Percentiles rank a stretch among this genome's conserved stretches.
These are phyloP conservation scores for Grosmannia serpens DNA, from an alignment of 2,329 filamentous ascomycete genomes.

Conservation along the genomic window DNA sequence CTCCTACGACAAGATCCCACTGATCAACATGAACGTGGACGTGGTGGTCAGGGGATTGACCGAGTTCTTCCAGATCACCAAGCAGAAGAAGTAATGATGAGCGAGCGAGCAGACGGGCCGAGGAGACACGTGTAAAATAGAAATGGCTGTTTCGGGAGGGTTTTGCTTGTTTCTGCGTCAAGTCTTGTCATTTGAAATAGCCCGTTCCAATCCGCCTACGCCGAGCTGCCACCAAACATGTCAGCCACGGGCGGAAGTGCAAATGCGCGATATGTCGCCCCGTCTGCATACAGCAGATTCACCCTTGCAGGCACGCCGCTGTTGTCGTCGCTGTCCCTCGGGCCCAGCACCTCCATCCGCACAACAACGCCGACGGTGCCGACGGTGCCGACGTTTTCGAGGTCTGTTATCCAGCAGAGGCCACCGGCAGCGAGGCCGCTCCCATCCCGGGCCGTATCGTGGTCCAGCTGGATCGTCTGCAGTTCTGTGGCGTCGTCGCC, in stretches of 20 bases:
- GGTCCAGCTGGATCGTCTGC: neutral
- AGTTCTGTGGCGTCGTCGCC: neutral
- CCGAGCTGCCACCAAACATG: slow-evolving; percentile 2
- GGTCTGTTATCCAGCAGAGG: slow-evolving; percentile 8
- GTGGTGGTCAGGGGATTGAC: slow-evolving; percentile 68
- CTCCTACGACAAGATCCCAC: slow-evolving; percentile 69
- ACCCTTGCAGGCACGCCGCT: slow-evolving; percentile 34
- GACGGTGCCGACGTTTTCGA: slow-evolving; percentile 2
- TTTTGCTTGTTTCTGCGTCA: neutral
- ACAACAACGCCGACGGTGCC: slow-evolving; percentile 11
- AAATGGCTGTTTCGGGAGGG: neutral
- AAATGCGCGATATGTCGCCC: slow-evolving; percentile 36
- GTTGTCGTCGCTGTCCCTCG: slow-evolving; percentile 14
- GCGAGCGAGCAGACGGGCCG: neutral
- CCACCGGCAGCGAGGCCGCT: neutral
- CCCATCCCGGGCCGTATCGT: neutral
- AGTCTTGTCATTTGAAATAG: neutral
- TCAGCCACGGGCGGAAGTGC: slow-evolving; percentile 22
- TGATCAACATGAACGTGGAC: slow-evolving; percentile 81
- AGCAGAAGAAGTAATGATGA: slow-evolving; percentile 28
- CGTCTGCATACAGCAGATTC: slow-evolving; percentile 37
- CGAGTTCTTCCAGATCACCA: slow-evolving; percentile 67
- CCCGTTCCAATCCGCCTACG: neutral
- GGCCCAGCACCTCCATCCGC: slow-evolving; percentile 40
- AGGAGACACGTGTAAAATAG: neutral